phyloP scores from a whole-genome alignment of 805 yeast species.

The Yarrowia sp. region DNA sequence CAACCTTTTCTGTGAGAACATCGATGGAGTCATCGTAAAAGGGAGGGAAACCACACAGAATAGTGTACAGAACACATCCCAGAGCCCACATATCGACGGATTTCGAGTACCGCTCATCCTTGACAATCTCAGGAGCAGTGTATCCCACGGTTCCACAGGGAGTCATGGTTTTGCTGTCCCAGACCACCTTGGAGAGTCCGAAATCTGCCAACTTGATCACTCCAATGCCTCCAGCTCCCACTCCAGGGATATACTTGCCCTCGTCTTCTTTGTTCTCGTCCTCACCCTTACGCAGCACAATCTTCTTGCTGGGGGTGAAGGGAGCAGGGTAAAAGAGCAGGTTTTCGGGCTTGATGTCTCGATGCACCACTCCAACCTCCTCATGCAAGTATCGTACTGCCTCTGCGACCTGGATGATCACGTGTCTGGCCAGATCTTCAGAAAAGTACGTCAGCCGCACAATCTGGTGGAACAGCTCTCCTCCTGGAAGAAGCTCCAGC shows the following conservation, averaged over 20 bases:
- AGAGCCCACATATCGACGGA: constrained; percentile 99
- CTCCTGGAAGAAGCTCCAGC: constrained; percentile 75
- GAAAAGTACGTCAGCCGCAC: constrained; percentile 78
- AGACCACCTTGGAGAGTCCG: constrained; percentile 89
- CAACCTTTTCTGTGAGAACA: constrained; percentile 75
- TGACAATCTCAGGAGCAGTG: constrained; percentile 97
- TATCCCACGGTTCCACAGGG: constrained; percentile 99
- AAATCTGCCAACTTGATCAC: constrained; percentile 90
- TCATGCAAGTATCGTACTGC: constrained; percentile 76
- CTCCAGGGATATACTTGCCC: constrained; percentile 77
- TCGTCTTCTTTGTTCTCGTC: constrained; percentile 72
- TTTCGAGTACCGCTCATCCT: constrained; percentile 89
- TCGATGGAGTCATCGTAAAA: constrained; percentile 87
- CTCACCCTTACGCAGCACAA: constrained; percentile 51
- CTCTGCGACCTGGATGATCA: constrained; percentile 72
- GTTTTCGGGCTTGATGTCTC: constrained; percentile 86
- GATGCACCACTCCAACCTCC: constrained; percentile 72
- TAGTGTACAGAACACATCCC: constrained; percentile 93
- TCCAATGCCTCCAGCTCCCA: constrained; percentile 95
- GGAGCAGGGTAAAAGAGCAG: constrained; percentile 66
- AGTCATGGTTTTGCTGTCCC: constrained; percentile 88
- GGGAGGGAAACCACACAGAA: constrained; percentile 97
- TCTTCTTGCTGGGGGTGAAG: constrained; percentile 51
- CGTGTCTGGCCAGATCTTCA: constrained; percentile 74
- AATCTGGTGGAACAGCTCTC: constrained; percentile 81